These are phyloP conservation scores for Solanum hybrid DNA, from an alignment of 305 asterid genomes.

Conservation along the genomic window DNA sequence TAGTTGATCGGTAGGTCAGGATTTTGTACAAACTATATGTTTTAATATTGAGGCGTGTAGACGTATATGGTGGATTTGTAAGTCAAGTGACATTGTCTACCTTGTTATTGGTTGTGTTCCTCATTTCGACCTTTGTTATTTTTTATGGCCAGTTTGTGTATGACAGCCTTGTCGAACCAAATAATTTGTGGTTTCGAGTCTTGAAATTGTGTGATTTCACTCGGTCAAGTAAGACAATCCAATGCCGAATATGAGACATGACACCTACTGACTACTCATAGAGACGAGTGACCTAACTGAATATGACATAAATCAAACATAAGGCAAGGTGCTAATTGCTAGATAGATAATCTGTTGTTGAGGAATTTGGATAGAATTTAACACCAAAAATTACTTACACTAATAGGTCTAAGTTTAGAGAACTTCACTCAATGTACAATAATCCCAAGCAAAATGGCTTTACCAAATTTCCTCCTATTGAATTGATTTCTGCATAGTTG, in stretches of 20 bases:
- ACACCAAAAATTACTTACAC: not conserved
- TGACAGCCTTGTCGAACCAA: not conserved
- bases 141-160: too few species aligned
- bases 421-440: too few species aligned
- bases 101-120: not conserved
- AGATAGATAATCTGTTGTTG: not conserved
- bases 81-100: not conserved
- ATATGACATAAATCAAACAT: not conserved
- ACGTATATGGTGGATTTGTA: not conserved
- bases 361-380: not conserved
- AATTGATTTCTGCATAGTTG: not conserved
- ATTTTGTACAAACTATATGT: not conserved
- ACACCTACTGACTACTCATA: not conserved
- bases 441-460: not conserved
- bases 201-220: not conserved
- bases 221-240: not conserved
- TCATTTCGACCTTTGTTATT: too few species aligned
- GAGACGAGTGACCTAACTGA: not conserved
- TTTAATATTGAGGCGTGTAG: not conserved
- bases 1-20: not conserved
- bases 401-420: too few species aligned
- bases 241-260: not conserved
- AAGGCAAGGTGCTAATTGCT: too few species aligned
- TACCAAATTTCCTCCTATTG: not conserved
- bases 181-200: not conserved